Evolutionary conservation across 441 rosid species (phyloP), one percentile per base, ranked within the genome.

Genomic region (Populus hybrid): DNA sequence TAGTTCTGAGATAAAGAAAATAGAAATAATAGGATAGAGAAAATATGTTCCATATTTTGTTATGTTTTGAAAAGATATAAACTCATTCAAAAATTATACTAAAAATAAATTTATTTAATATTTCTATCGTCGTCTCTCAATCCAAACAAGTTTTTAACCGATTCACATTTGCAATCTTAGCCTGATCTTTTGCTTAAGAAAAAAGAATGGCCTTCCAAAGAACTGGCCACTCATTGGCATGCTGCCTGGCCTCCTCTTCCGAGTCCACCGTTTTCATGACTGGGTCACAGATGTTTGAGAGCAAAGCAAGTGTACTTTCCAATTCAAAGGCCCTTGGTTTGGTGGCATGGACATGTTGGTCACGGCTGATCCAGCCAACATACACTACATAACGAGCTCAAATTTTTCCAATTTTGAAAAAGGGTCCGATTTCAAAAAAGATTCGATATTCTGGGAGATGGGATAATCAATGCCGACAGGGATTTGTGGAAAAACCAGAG

Each of bases 151-250:
- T 35, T 35, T 34, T 34, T 30, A 30, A 30, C 32, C 32, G 32
- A 30, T 30, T 30, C 32, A 30, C 23, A n/a, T 81, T 72, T 65
- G 70, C 81, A 80, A 78, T 69, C 26, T 77, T 3, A 7, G 72
- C 36, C 72, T 21, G 40, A 24, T 4, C 11, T 72, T 61, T 65
- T 36, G 61, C 26, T 69, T 87, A 73, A 64, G 57, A 10, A 14
- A 80, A 70, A 82, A 70, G 2, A 64, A 67, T 0, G 16, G 80
- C 1, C 11, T 53, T 10, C 87, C 83, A 6, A 79, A 24, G 32
- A 84, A 85, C 59, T 88, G 86, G 87, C 89, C 91, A 6, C 23
- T 88, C 21, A 8, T 89, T 2, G 92, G 90, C 8, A 85, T 86
- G 89, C 59, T 89, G 7, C 88, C 89, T 3, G 78, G 32, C 11